phyloP scores from a whole-genome alignment of 345 rosid genomes.

The Eucalyptus pauciflora region DNA sequence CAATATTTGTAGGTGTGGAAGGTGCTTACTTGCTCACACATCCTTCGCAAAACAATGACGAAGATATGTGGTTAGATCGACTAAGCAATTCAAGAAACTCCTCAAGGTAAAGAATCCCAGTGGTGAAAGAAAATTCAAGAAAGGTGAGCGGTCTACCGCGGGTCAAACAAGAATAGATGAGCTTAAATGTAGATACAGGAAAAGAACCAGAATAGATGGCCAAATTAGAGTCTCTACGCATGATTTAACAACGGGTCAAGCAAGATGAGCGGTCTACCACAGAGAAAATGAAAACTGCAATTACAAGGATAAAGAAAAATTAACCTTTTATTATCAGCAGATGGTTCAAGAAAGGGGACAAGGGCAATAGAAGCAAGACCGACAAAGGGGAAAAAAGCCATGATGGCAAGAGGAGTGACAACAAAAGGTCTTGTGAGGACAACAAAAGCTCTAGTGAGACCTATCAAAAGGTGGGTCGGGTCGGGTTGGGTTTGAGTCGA shows the following conservation, averaged over 20 bases:
- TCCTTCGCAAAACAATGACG: not conserved
- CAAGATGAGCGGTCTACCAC: not conserved
- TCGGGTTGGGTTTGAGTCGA: fast-evolving
- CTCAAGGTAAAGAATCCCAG: not conserved
- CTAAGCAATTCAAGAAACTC: not conserved
- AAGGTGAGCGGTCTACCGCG: not conserved
- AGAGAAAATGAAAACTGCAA: not conserved
- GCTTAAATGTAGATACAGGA: not conserved
- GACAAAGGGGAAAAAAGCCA: not conserved
- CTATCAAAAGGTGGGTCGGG: no score
- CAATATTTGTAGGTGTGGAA: not conserved
- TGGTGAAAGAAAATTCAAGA: not conserved
- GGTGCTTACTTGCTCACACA: not conserved
- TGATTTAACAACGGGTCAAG: not conserved
- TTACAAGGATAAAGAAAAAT: not conserved
- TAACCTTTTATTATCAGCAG: not conserved
- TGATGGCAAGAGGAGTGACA: not conserved
- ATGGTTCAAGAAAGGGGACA: not conserved
- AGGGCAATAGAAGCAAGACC: not conserved
- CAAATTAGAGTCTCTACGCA: not conserved
- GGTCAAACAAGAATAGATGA: not conserved
- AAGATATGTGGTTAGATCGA: not conserved
- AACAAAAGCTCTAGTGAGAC: no score
- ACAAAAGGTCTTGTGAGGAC: no score
- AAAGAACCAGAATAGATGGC: not conserved